phyloP scores from a whole-genome alignment of 2,329 filamentous ascomycete genomes.

The Tolypocladium sp. region DNA sequence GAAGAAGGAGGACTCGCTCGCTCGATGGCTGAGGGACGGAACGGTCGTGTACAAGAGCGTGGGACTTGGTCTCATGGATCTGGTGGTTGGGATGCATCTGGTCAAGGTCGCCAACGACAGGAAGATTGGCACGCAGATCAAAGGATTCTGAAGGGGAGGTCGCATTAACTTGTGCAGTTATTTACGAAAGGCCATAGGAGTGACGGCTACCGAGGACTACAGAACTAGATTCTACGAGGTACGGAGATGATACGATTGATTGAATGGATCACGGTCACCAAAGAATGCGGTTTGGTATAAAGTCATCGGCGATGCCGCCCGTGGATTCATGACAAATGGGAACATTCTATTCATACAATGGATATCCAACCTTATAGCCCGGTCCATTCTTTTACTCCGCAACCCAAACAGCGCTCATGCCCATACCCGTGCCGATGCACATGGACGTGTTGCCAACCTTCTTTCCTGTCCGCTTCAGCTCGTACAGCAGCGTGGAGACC shows the following conservation, averaged over 20 bases:
- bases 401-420: slow-evolving; percentile 95
- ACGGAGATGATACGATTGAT: too few relatives aligned
- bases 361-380: slow-evolving; percentile 1
- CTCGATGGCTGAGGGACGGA: slow-evolving; percentile 48
- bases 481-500: slow-evolving; percentile 84
- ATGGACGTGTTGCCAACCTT: slow-evolving; percentile 89
- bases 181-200: background rate
- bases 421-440: slow-evolving; percentile 97
- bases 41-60: slow-evolving; percentile 64
- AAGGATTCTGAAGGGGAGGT: slow-evolving; percentile 12
- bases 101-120: slow-evolving; percentile 45
- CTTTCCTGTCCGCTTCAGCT: slow-evolving; percentile 75
- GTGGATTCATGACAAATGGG: background rate
- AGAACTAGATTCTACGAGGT: background rate
- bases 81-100: slow-evolving; percentile 51
- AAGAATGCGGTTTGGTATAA: too few relatives aligned
- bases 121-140: slow-evolving; percentile 42
- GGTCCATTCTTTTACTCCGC: slow-evolving; percentile 54
- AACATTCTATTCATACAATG: slow-evolving; percentile 16
- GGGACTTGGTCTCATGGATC: slow-evolving; percentile 57
- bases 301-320: background rate
- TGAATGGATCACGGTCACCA: too few relatives aligned
- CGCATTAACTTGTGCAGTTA: background rate
- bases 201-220: background rate
- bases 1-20: slow-evolving; percentile 39